phyloP scores from a whole-genome alignment of 257 asterid species.

The Fraxinus americana region DNA sequence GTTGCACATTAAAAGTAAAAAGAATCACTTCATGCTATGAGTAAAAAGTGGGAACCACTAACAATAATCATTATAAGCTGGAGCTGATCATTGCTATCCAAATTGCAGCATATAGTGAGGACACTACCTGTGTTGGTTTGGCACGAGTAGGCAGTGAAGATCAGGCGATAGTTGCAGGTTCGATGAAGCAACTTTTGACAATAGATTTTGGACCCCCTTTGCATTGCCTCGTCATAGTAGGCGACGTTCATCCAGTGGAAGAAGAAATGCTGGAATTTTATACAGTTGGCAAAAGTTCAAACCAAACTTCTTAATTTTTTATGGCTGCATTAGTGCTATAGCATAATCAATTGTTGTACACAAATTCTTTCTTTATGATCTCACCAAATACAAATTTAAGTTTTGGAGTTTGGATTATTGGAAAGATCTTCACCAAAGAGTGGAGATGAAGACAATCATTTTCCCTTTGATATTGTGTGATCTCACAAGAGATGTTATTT shows the following conservation, averaged over 20 bases:
- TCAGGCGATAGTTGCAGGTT: slow-evolving; percentile 69
- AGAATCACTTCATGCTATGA: neutral
- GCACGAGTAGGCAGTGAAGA: slow-evolving; percentile 93
- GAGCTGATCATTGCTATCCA: neutral
- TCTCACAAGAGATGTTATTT: neutral
- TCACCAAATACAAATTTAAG: neutral
- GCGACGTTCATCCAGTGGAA: slow-evolving; percentile 85
- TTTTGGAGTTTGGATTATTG: neutral
- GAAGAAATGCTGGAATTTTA: slow-evolving; percentile 85
- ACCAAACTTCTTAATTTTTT: slow-evolving; percentile 9
- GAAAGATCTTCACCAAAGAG: neutral
- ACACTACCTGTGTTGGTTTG: slow-evolving; percentile 79
- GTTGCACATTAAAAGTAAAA: neutral
- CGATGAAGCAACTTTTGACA: slow-evolving; percentile 69
- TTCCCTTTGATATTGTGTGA: neutral
- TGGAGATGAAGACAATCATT: neutral
- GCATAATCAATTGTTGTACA: neutral
- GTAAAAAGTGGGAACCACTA: neutral
- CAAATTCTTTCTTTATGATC: neutral
- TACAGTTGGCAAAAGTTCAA: slow-evolving; percentile 26
- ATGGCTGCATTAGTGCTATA: neutral
- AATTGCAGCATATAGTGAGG: slow-evolving; percentile 67
- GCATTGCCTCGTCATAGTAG: slow-evolving; percentile 86
- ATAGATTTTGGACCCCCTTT: slow-evolving; percentile 77
- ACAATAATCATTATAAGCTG: neutral